A percentile compares a stretch with the other conserved stretches of the same genome.
Evolutionary conservation across 192 early-diverging fungal genomes (phyloP).

Genomic region (Phycomyces blakesleeanus): DNA sequence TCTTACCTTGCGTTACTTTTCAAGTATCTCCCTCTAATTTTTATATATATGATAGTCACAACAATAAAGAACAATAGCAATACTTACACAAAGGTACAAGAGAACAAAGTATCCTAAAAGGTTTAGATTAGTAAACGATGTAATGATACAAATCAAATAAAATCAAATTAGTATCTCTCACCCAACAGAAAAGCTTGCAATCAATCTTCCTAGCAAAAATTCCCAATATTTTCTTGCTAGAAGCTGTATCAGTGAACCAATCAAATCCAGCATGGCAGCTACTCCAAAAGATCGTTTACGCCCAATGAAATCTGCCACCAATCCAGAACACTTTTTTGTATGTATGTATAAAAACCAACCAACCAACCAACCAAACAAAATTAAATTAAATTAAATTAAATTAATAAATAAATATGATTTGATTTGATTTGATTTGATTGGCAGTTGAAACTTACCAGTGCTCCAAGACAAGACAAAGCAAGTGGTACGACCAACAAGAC

Average conservation of each 20-base stretch:
- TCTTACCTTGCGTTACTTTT: background rate
- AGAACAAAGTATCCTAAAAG: constrained; percentile 47
- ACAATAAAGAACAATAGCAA: background rate
- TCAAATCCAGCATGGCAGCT: constrained; percentile 41
- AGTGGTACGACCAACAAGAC: no score
- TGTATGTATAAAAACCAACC: background rate
- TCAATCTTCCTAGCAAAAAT: constrained; percentile 47
- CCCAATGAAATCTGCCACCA: constrained; percentile 45
- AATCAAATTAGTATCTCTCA: constrained; percentile 21
- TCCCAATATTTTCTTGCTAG: constrained; percentile 34
- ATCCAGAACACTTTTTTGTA: constrained; percentile 40
- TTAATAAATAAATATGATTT: no score
- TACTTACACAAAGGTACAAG: constrained; percentile 47
- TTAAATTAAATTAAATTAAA: no score
- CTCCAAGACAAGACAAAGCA: no score
- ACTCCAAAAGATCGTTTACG: constrained; percentile 40
- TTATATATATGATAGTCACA: no score
- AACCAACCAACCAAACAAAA: no score
- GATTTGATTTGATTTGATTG: no score
- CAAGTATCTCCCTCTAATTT: background rate
- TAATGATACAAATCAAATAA: background rate
- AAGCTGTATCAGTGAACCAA: constrained; percentile 47
- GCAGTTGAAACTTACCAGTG: no score
- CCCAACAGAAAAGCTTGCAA: constrained; percentile 49
- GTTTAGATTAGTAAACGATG: background rate